Conservation (phyloP, 2,329 filamentous ascomycete genomes). For the Epichloe aotearoae region DNA sequence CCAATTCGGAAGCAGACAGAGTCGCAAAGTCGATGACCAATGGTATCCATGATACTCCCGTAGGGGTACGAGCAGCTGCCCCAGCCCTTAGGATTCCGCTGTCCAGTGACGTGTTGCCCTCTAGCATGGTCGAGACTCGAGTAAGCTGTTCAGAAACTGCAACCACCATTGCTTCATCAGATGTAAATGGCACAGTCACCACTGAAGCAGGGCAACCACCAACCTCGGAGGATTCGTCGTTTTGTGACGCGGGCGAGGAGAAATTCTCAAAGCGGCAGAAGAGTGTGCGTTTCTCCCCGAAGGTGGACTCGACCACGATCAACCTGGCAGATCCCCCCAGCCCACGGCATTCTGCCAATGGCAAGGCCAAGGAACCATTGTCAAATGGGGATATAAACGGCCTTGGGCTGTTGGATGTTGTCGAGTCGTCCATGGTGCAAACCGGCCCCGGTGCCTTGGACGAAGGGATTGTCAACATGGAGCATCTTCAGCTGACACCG, state of each 20-base stretch:
- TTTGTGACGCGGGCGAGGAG: slow-evolving; percentile 11
- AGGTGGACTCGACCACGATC: slow-evolving; percentile 52
- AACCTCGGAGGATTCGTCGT: slow-evolving; percentile 1
- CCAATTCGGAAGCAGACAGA: slow-evolving; percentile 3
- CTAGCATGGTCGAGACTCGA: neutral
- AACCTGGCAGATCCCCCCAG: slow-evolving; percentile 35
- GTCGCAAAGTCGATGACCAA: neutral
- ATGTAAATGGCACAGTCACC: neutral
- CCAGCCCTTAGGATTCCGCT: neutral
- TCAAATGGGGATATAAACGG: neutral
- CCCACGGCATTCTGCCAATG: slow-evolving; percentile 22
- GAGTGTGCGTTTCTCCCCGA: slow-evolving; percentile 57
- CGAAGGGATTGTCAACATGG: slow-evolving; percentile 34
- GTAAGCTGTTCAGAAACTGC: neutral
- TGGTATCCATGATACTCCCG: neutral
- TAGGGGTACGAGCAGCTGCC: neutral
- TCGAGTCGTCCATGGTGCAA: neutral
- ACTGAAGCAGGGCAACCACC: neutral
- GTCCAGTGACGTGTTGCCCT: neutral
- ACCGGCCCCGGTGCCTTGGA: neutral
- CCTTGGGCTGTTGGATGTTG: neutral
- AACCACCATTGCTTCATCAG: neutral
- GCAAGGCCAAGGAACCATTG: slow-evolving; percentile 1
- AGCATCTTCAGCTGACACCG: slow-evolving; percentile 82
- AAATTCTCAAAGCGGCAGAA: slow-evolving; percentile 35